phyloP scores from a whole-genome alignment of 108 stramenopile species.

The Phaeodactylum tricornutum region DNA sequence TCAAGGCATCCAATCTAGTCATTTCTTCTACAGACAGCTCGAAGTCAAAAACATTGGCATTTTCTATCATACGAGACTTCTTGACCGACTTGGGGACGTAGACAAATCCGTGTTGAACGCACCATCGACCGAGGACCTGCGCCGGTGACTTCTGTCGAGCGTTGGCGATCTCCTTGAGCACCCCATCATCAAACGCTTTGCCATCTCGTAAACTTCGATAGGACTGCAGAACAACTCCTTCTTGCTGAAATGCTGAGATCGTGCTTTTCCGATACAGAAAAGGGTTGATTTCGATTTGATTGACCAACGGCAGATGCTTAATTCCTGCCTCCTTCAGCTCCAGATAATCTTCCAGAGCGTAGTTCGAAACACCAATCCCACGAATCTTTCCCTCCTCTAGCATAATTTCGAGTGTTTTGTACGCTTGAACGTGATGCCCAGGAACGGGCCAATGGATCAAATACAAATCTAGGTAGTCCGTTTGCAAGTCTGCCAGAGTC shows the following conservation, averaged over 20 bases:
- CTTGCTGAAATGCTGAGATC: conserved; percentile 46
- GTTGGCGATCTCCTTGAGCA: conserved; percentile 41
- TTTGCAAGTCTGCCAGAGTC: conserved; percentile 70
- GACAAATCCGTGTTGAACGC: conserved; percentile 81
- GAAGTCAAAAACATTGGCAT: conserved; percentile 87
- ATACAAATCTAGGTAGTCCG: conserved; percentile 83
- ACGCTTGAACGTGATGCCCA: conserved; percentile 75
- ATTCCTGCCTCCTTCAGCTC: conserved; percentile 47
- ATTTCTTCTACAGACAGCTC: conserved; percentile 58
- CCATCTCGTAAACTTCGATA: conserved; percentile 84
- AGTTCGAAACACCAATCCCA: conserved; percentile 55
- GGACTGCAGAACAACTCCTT: conserved; percentile 81
- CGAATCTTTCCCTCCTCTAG: conserved; percentile 59
- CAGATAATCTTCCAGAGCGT: conserved; percentile 73
- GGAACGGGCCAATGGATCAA: conserved; percentile 93
- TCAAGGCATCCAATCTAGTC: conserved; percentile 56
- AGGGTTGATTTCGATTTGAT: conserved; percentile 93
- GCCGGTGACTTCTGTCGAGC: conserved; percentile 50
- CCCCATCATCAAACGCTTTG: conserved; percentile 75
- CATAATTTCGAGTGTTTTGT: conserved; percentile 54
- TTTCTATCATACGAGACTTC: conserved; percentile 81
- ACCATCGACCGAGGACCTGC: conserved; percentile 90
- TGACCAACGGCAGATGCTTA: conserved; percentile 52
- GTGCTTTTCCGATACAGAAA: conserved; percentile 81
- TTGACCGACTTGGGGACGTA: conserved; percentile 84